phyloP scores from a whole-genome alignment of 768 basidiomycete species.

The Auriscalpium vulgare region DNA sequence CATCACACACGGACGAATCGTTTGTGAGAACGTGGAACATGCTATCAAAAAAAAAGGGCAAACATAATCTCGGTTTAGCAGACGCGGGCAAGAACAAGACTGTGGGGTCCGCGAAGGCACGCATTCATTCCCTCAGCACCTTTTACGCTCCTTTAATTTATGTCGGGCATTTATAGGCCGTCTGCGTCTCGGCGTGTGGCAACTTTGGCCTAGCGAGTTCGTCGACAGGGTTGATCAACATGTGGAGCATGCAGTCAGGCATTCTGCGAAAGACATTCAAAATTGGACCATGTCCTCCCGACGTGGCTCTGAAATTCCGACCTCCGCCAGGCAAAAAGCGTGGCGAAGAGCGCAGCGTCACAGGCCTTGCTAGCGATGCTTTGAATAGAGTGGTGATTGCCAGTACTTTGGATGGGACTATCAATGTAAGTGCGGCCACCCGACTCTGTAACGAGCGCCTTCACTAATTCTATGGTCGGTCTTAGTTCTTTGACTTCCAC shows the following conservation, averaged over 20 bases:
- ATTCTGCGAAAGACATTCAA: conserved; percentile 72
- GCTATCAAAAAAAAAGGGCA: conserved; percentile 72
- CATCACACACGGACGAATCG: conserved; percentile 79
- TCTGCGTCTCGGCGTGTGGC: conserved; percentile 89
- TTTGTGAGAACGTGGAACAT: conserved; percentile 86
- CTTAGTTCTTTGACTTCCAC: conserved; percentile 95
- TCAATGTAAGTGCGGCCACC: conserved; percentile 55
- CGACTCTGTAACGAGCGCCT: background rate
- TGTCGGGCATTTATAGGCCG: conserved; percentile 38
- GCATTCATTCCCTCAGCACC: conserved; percentile 1
- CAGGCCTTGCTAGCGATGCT: conserved; percentile 79
- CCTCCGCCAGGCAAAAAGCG: conserved; percentile 32
- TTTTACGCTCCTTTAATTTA: too few species aligned
- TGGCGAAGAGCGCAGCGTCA: conserved; percentile 49
- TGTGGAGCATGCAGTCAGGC: conserved; percentile 99
- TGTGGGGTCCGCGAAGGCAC: conserved; percentile 68
- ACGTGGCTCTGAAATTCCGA: conserved; percentile 33
- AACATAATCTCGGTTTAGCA: conserved; percentile 56
- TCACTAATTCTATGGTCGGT: background rate
- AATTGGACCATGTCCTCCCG: conserved; percentile 55
- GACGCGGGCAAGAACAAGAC: conserved; percentile 40
- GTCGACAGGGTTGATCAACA: conserved; percentile 68
- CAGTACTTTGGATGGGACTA: conserved; percentile 79
- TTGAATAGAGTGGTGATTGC: conserved; percentile 78
- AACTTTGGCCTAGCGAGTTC: conserved; percentile 89